phyloP scores from a whole-genome alignment of 129 eudicot genomes.

The carrot (Daucus carota) region DH1_v3.0 NC_030386.2:22683001-22683500 shows the following conservation, averaged over 20 bases:
- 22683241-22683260: not conserved
- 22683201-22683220: not conserved
- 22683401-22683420: no score
- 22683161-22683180: not conserved
- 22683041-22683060: not conserved
- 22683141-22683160: not conserved
- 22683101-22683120: no score
- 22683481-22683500: conserved; percentile 10
- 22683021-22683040: not conserved
- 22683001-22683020: no score
- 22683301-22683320: not conserved
- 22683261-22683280: not conserved
- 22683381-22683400: no score
- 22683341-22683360: not conserved
- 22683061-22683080: no score
- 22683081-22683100: no score
- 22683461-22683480: not conserved
- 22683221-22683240: not conserved
- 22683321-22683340: not conserved
- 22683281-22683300: not conserved
- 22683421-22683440: no score
- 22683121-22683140: not conserved
- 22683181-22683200: not conserved
- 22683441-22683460: not conserved
- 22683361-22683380: not conserved